A percentile compares a stretch with the other conserved stretches of the same genome.
Evolutionary conservation across 1,139 yeast genomes (phyloP).

Genomic region (Hyphopichia burtonii): DNA sequence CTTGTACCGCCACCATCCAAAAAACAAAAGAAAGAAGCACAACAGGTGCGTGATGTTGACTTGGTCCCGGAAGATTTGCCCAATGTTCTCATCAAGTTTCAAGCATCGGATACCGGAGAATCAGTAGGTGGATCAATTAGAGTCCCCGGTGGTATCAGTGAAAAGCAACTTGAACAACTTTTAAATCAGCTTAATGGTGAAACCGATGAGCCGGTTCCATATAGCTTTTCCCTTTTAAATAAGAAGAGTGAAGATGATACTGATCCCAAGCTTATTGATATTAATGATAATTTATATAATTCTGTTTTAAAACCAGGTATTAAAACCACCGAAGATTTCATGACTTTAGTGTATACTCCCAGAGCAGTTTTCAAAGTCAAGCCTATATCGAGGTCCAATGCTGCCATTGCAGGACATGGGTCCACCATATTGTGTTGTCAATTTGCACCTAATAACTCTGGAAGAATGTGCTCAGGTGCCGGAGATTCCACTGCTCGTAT

Average conservation of each 20-base stretch:
- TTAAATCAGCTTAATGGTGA: constrained; percentile 70
- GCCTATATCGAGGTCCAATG: constrained; percentile 87
- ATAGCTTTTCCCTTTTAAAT: constrained; percentile 69
- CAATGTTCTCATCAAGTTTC: constrained; percentile 82
- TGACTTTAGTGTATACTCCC: constrained; percentile 91
- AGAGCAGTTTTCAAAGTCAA: constrained; percentile 91
- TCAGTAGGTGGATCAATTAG: constrained; percentile 79
- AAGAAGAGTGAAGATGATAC: constrained; percentile 41
- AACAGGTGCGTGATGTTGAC: constrained; percentile 73
- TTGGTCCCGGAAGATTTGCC: constrained; percentile 79
- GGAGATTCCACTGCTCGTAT: constrained; percentile 97
- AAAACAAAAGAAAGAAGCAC: constrained; percentile 82
- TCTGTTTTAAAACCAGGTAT: constrained; percentile 84
- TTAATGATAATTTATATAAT: constrained; percentile 70
- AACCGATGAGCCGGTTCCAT: constrained; percentile 84
- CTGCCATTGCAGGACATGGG: constrained; percentile 95
- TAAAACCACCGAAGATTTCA: constrained; percentile 88
- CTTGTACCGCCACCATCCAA: constrained; percentile 92
- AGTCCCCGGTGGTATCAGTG: constrained; percentile 88
- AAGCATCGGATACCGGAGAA: constrained; percentile 95
- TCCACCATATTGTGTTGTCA: constrained; percentile 88
- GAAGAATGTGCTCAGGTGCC: constrained; percentile 91
- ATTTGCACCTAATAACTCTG: constrained; percentile 87
- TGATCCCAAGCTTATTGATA: constrained; percentile 56
- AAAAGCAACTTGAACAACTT: constrained; percentile 83